These are phyloP conservation scores for Mitragyna speciosa DNA, from an alignment of 257 asterid genomes.

Conservation along the genomic window DNA sequence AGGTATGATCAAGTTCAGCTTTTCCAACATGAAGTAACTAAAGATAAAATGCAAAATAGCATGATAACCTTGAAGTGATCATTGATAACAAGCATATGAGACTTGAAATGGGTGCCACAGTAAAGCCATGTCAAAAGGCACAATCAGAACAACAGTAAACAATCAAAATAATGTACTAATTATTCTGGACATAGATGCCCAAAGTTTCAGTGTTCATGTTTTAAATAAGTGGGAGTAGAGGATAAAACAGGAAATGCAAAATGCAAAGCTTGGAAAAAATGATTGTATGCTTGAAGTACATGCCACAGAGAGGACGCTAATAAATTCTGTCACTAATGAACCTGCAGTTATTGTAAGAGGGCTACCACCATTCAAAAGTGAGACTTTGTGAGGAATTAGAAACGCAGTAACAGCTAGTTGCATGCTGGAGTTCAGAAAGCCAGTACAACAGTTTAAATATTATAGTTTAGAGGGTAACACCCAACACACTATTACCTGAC, in stretches of 20 bases:
- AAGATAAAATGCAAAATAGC: slow-evolving; percentile 15
- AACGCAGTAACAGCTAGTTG: neutral
- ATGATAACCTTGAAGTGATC: slow-evolving; percentile 6
- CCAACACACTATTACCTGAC: neutral
- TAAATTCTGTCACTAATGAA: neutral
- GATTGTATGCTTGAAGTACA: neutral
- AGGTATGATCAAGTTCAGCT: slow-evolving; percentile 38
- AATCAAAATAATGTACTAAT: neutral
- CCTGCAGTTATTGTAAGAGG: neutral
- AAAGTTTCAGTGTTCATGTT: neutral
- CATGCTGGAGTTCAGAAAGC: neutral
- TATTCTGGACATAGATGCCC: neutral
- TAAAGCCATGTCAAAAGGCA: neutral
- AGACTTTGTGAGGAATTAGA: neutral
- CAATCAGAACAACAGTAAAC: no score
- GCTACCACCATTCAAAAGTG: neutral
- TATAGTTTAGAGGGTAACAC: neutral
- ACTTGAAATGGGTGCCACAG: neutral
- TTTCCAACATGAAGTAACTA: slow-evolving; percentile 48
- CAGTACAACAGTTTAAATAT: neutral
- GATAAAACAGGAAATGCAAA: neutral
- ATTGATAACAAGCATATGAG: neutral
- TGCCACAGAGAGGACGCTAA: neutral
- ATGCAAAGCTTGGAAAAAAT: neutral
- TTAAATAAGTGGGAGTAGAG: neutral